A percentile compares a stretch with the other conserved stretches of the same genome.
phyloP scores from a whole-genome alignment of 257 asterid genomes.

The Penstemon davidsonii region DNA sequence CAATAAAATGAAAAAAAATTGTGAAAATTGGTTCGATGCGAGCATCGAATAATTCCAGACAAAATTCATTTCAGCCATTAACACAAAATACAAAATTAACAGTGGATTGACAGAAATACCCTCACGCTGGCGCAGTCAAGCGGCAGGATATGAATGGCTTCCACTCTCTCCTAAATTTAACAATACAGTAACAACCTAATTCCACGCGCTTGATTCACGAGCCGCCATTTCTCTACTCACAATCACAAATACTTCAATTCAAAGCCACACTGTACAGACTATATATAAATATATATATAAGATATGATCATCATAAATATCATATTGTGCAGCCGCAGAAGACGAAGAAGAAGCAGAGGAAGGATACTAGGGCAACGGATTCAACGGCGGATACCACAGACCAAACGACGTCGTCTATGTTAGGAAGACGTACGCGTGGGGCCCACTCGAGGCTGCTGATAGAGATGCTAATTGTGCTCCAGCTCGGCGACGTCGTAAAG shows the following conservation, averaged over 20 bases:
- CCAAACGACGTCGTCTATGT: slow-evolving; percentile 60
- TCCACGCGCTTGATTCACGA: slow-evolving; percentile 34
- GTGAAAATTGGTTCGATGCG: no score
- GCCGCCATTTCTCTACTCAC: slow-evolving; percentile 25
- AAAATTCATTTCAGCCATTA: neutral
- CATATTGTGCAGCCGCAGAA: slow-evolving; percentile 65
- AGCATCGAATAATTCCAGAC: neutral
- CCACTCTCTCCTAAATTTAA: neutral
- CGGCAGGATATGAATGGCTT: slow-evolving; percentile 33
- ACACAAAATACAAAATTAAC: neutral
- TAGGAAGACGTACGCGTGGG: slow-evolving; percentile 34
- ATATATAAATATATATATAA: no score
- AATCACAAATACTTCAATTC: no score
- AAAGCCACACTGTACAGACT: no score
- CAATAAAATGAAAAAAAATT: neutral
- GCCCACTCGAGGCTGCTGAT: slow-evolving; percentile 34
- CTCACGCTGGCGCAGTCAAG: slow-evolving; percentile 20
- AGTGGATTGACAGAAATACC: slow-evolving; percentile 31
- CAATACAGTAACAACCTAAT: no score
- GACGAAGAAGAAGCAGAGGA: slow-evolving; percentile 60
- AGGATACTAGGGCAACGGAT: slow-evolving; percentile 58
- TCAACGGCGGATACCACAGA: slow-evolving; percentile 57
- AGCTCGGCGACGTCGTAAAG: slow-evolving; percentile 39
- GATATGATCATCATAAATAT: neutral
- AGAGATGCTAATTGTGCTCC: slow-evolving; percentile 40